Conservation (phyloP, 2,329 filamentous ascomycete genomes). For the Dothidotthia symphoricarpi region DNA sequence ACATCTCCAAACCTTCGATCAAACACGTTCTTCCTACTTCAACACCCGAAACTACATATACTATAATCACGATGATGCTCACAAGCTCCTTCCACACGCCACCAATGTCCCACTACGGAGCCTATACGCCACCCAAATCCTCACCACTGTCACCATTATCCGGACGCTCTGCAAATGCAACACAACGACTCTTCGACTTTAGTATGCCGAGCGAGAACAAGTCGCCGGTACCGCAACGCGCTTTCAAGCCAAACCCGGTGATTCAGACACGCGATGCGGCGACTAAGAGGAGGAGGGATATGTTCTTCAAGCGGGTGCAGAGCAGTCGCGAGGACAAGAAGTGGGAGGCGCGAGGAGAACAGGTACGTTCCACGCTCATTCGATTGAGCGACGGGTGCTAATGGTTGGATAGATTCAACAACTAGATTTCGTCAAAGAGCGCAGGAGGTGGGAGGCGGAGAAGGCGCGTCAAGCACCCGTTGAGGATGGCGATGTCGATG, state of each 20-base stretch:
- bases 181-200: constrained; percentile 27
- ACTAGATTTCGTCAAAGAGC: constrained; percentile 47
- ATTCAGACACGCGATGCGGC: constrained; percentile 59
- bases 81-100: constrained; percentile 24
- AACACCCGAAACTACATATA: too few species aligned
- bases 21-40: too few species aligned
- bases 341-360: constrained; percentile 48
- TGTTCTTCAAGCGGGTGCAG: constrained; percentile 64
- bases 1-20: background rate
- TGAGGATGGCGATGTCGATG: constrained; percentile 23
- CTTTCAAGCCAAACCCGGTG: constrained; percentile 62
- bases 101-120: constrained; percentile 24
- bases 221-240: constrained; percentile 26
- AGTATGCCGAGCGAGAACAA: constrained; percentile 28
- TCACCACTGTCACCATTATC: constrained; percentile 52
- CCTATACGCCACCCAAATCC: constrained; percentile 36
- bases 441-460: constrained; percentile 48
- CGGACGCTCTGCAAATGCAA: constrained; percentile 43
- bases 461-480: constrained; percentile 44
- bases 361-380: constrained; percentile 33
- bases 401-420: constrained; percentile 45
- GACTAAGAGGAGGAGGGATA: constrained; percentile 62
- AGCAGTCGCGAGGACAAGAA: constrained; percentile 47
- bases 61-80: constrained; percentile 27
- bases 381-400: constrained; percentile 2